These are phyloP conservation scores for Glutinoglossum americanum DNA, from an alignment of 495 filamentous ascomycete genomes.

Conservation along the genomic window DNA sequence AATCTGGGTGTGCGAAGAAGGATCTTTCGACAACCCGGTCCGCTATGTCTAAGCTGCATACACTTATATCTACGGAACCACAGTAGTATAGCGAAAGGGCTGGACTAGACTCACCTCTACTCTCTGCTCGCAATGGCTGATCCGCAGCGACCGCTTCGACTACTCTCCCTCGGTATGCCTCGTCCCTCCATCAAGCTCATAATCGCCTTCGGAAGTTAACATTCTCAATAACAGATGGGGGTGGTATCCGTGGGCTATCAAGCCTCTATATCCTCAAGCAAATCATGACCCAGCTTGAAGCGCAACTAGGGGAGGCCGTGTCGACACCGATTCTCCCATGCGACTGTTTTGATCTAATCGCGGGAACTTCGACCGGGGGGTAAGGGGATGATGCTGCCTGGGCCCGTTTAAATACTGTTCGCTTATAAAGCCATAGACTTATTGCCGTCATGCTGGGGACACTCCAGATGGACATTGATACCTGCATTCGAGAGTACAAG, in stretches of 20 bases:
- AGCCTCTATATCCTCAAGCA: conserved; percentile 20
- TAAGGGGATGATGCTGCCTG: conserved; percentile 4
- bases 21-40: too few species aligned
- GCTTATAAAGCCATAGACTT: background rate
- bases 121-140: too few species aligned
- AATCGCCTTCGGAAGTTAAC: too few species aligned
- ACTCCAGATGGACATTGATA: background rate
- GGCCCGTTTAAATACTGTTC: background rate
- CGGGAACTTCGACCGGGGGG: conserved; percentile 21
- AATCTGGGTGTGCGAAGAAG: too few species aligned
- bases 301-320: background rate
- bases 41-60: too few species aligned
- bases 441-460: background rate
- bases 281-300: conserved; percentile 17
- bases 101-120: too few species aligned
- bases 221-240: too few species aligned
- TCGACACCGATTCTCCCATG: conserved; percentile 9
- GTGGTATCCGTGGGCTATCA: conserved; percentile 25
- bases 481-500: conserved; percentile 1
- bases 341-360: conserved; percentile 22
- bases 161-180: too few species aligned
- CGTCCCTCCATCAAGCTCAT: too few species aligned
- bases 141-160: too few species aligned
- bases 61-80: too few species aligned
- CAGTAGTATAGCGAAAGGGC: too few species aligned